phyloP scores from a whole-genome alignment of 805 yeast genomes.

The Barnettozyma salicaria region DNA sequence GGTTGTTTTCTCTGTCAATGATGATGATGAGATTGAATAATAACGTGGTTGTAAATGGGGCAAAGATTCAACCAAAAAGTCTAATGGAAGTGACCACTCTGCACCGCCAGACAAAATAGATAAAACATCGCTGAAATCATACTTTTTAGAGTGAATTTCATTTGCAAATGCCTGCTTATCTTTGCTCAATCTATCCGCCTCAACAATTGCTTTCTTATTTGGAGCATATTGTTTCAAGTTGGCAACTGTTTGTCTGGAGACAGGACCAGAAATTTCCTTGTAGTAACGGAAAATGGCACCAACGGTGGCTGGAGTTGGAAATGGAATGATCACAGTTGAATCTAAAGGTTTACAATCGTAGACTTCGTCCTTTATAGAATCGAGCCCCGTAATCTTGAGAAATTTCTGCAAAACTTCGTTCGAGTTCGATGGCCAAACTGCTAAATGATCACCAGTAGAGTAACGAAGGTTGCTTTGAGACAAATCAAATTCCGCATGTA shows the following conservation, averaged over 20 bases:
- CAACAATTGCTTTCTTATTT: conserved; percentile 40
- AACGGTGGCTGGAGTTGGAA: conserved; percentile 82
- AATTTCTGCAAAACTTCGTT: conserved; percentile 67
- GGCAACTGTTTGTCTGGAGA: conserved; percentile 80
- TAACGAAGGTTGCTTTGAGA: conserved; percentile 70
- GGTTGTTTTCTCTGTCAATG: conserved; percentile 64
- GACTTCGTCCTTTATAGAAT: conserved; percentile 44
- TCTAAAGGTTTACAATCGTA: conserved; percentile 67
- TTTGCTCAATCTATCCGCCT: conserved; percentile 44
- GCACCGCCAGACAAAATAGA: conserved; percentile 51
- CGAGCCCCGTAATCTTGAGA: conserved; percentile 55
- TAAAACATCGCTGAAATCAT: conserved; percentile 74
- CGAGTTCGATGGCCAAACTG: conserved; percentile 90
- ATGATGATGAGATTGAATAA: conserved; percentile 92
- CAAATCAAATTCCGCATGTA: conserved; percentile 85
- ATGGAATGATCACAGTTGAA: conserved; percentile 54
- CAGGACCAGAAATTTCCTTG: conserved; percentile 87
- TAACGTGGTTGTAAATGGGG: conserved; percentile 88
- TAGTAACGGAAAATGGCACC: conserved; percentile 81
- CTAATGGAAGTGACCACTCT: conserved; percentile 84
- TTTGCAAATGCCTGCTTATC: conserved; percentile 65
- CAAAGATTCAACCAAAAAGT: conserved; percentile 73
- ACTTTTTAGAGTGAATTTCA: conserved; percentile 53
- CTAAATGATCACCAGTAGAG: conserved; percentile 94
- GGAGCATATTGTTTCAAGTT: conserved; percentile 83